Percentiles rank a stretch among this genome's conserved stretches.
Evolutionary conservation across 1,284 basidiomycete species (phyloP).

Genomic region (Naganishia cerealis): DNA sequence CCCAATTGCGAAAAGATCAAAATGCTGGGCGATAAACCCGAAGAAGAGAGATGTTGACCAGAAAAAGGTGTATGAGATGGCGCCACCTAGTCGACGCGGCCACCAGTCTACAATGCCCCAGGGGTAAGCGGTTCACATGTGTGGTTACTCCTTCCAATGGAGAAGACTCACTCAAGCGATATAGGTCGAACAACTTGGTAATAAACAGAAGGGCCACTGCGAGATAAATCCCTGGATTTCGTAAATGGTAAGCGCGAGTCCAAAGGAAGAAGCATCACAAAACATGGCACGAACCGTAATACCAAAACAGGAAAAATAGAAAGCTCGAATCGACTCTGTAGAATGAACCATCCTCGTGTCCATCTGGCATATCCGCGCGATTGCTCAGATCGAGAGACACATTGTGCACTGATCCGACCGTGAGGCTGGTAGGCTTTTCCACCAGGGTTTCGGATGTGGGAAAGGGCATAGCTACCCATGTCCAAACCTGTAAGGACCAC

Average conservation of each 20-base stretch:
- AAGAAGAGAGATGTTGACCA: conserved; percentile 56
- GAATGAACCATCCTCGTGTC: not conserved
- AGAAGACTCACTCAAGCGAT: conserved; percentile 43
- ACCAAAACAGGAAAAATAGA: conserved; percentile 57
- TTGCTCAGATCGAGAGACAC: not conserved
- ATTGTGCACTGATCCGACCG: not conserved
- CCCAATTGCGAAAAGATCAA: conserved; percentile 52
- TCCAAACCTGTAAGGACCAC: conserved; percentile 44
- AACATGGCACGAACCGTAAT: conserved; percentile 35
- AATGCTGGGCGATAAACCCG: conserved; percentile 56
- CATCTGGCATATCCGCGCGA: not conserved
- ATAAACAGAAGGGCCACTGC: conserved; percentile 59
- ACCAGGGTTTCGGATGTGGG: conserved; percentile 42
- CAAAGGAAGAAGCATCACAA: not conserved
- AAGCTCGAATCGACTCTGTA: conserved; percentile 43
- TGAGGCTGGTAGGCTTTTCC: not conserved
- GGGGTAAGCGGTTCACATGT: no score
- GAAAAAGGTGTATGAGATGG: conserved; percentile 57
- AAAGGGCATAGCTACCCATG: conserved; percentile 61
- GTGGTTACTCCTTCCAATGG: no score
- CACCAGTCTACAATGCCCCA: conserved; percentile 45
- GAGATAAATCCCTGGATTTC: conserved; percentile 51
- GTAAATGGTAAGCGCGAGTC: not conserved
- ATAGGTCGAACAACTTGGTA: conserved; percentile 61
- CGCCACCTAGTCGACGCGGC: conserved; percentile 56